Percentiles rank a stretch among this genome's conserved stretches.
Evolutionary conservation across 176 grass and related monocot species (phyloP).

Genomic region (Pharus latifolius): DNA sequence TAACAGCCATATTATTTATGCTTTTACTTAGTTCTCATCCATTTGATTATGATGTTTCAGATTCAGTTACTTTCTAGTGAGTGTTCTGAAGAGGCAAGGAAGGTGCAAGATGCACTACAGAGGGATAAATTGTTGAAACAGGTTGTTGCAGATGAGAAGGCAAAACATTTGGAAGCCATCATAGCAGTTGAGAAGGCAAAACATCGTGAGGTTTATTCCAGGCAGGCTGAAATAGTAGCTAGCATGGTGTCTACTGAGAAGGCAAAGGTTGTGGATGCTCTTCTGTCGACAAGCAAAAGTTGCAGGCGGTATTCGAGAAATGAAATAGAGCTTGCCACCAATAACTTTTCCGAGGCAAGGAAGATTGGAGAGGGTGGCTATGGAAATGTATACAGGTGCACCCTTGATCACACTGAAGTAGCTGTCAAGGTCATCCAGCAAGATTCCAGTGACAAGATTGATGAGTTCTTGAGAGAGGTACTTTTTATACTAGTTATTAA

Average conservation of each 20-base stretch:
- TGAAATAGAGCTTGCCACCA: constrained; percentile 86
- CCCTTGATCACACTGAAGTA: constrained; percentile 86
- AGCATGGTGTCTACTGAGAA: constrained; percentile 29
- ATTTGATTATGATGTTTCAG: constrained; percentile 32
- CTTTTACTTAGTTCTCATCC: constrained; percentile 5
- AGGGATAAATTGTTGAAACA: constrained; percentile 34
- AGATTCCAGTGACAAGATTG: constrained; percentile 59
- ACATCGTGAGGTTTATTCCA: constrained; percentile 35
- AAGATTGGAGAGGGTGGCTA: constrained; percentile 94
- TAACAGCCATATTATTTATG: too few species aligned
- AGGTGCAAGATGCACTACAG: constrained; percentile 47
- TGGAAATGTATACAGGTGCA: constrained; percentile 87
- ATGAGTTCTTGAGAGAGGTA: constrained; percentile 93
- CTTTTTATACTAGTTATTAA: background rate
- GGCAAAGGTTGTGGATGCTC: constrained; percentile 37
- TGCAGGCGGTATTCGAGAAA: constrained; percentile 71
- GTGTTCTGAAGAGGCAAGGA: constrained; percentile 32
- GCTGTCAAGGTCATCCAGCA: constrained; percentile 86
- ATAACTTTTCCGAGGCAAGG: constrained; percentile 80
- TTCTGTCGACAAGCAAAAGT: constrained; percentile 48
- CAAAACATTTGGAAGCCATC: constrained; percentile 29
- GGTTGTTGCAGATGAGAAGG: constrained; percentile 30
- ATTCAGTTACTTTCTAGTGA: constrained; percentile 49
- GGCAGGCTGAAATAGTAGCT: constrained; percentile 34
- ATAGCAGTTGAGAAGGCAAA: constrained; percentile 43